A percentile compares a stretch with the other conserved stretches of the same genome.
These are phyloP conservation scores for Chloris gayana DNA, from an alignment of 176 grass and related monocot species.

Conservation along the genomic window DNA sequence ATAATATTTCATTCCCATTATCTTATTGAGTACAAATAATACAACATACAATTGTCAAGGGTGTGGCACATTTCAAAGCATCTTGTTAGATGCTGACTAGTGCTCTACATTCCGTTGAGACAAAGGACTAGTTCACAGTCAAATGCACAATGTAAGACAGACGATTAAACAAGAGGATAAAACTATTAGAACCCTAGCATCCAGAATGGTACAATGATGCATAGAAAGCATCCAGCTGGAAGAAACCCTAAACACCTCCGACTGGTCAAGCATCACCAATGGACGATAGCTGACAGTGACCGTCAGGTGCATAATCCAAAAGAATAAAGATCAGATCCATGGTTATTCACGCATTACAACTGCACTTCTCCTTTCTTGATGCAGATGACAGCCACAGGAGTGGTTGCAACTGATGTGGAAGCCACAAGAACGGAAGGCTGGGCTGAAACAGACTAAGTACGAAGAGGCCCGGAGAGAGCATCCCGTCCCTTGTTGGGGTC, in stretches of 20 bases:
- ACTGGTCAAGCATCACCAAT: slow-evolving; percentile 86
- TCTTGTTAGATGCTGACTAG: slow-evolving; percentile 43
- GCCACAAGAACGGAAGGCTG: slow-evolving; percentile 36
- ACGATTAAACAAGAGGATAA: slow-evolving; percentile 28
- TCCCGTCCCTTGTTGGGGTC: slow-evolving; percentile 61
- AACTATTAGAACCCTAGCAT: slow-evolving; percentile 54
- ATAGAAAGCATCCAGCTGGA: slow-evolving; percentile 65
- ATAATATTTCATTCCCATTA: slow-evolving; percentile 37
- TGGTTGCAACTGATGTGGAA: slow-evolving; percentile 34
- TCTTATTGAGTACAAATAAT: slow-evolving; percentile 43
- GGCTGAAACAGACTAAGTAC: slow-evolving; percentile 52
- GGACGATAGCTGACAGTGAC: slow-evolving; percentile 69
- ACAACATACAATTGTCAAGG: slow-evolving; percentile 43
- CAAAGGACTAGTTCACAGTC: slow-evolving; percentile 17
- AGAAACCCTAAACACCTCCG: slow-evolving; percentile 81
- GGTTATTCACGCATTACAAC: slow-evolving; percentile 52
- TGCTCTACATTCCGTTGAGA: slow-evolving; percentile 57
- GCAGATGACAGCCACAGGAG: slow-evolving; percentile 36
- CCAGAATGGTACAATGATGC: slow-evolving; percentile 55
- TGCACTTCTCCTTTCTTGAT: slow-evolving; percentile 50
- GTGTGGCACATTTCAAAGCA: slow-evolving; percentile 62
- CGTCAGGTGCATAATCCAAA: slow-evolving; percentile 79
- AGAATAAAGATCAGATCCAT: slow-evolving; percentile 63
- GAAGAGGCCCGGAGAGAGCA: slow-evolving; percentile 55
- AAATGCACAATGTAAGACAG: slow-evolving; percentile 28